Evolutionary conservation across 345 rosid genomes (phyloP).

Genomic region (Mercurialis annua): DNA sequence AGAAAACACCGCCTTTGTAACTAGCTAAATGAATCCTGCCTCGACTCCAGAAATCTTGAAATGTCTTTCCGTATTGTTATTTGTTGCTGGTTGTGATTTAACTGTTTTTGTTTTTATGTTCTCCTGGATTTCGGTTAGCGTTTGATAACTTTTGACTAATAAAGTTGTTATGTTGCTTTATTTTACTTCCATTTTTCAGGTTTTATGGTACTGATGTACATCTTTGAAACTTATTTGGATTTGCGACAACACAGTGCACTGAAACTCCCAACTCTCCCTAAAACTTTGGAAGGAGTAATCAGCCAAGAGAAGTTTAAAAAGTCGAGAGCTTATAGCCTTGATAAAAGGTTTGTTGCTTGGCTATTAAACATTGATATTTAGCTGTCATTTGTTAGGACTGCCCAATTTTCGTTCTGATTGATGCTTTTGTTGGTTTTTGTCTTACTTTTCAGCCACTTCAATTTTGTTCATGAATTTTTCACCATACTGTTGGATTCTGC

Average conservation of each 20-base stretch:
- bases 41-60: background rate
- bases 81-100: background rate
- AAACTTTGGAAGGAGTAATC: constrained; percentile 83
- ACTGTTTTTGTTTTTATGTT: background rate
- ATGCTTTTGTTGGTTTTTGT: constrained; percentile 20
- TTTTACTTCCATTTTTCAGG: constrained; percentile 46
- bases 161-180: background rate
- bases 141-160: background rate
- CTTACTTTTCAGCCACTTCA: constrained; percentile 63
- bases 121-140: background rate
- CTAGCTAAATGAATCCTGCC: background rate
- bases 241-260: constrained; percentile 79
- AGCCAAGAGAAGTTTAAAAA: constrained; percentile 88
- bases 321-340: constrained; percentile 93
- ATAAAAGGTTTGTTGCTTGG: constrained; percentile 64
- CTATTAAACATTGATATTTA: background rate
- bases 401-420: background rate
- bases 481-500: constrained; percentile 90
- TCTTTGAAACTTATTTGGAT: constrained; percentile 86
- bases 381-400: background rate
- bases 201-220: constrained; percentile 85
- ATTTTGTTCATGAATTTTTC: constrained; percentile 86
- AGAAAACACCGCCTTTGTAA: too few relatives aligned
- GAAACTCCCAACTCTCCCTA: constrained; percentile 82
- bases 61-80: background rate